Base-by-base conservation (phyloP, 495 filamentous ascomycete species). In the Acidiella bohemica region DNA sequence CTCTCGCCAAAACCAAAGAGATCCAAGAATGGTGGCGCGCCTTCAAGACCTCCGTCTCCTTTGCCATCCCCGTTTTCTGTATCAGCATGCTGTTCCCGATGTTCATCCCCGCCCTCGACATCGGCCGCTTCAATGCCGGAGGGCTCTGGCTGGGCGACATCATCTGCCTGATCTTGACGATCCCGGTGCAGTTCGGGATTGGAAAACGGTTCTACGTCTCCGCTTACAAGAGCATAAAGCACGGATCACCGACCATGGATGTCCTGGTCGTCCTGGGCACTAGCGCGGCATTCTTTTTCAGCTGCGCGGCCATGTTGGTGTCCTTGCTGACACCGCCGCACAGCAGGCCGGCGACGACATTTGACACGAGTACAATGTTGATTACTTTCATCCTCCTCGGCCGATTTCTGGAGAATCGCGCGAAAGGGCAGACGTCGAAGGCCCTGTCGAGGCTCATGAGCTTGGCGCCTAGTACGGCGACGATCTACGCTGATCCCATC, bases 321-420 rank as follows among this genome's bases (percentile, higher is more conserved):
- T 84, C 84, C 5, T 53, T 96, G 17, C 32, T 80, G 2, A 63
- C 68, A 23, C 60, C 68, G 6, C 77, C 82, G 4, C 86, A 95
- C 51, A 69, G 65, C 6, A 70, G 78, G 16, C 90, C 90, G 2
- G 75, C 72, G 39, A 94, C 83, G 5, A 80, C 96, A 3, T 99
- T 96, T 47, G 90, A 99, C 49, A 99, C 90, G 0, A 93, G 86
- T 57, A 95, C 85, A 17, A 99, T 96, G 92, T 72, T 99, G 17
- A 93, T 99, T 55, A 94, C 84, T 0, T 96, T 96, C 59, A 84
- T 94, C 59, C 83, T 83, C 0, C 65, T 99, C 3, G 87, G 90
- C 18, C 76, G 90, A 24, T 96, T 81, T 65, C 59, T 99, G 7
- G 90, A 99, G 58, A 99, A 96, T 50, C 68, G 81, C 11, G 90